Conservation (phyloP, 106 monocot species). For the Dendrobium huoshanense region DNA sequence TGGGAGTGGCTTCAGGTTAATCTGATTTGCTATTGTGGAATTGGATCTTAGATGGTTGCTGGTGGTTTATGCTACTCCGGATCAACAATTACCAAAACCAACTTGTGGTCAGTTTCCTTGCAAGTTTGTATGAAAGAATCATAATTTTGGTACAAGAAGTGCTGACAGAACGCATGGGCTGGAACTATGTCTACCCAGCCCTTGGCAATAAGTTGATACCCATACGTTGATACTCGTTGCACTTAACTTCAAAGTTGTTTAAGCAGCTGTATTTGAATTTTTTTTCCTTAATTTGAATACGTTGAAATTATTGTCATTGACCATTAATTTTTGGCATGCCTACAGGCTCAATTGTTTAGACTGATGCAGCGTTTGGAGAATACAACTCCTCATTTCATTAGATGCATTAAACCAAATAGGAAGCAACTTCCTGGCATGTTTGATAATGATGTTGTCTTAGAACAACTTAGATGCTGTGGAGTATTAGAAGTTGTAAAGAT, state of each 20-base stretch:
- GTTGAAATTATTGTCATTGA: background rate
- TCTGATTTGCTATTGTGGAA: too few species aligned
- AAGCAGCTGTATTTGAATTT: background rate
- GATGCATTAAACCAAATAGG: constrained; percentile 54
- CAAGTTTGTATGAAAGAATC: too few species aligned
- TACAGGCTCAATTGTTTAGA: constrained; percentile 46
- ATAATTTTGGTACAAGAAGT: too few species aligned
- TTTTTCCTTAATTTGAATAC: background rate
- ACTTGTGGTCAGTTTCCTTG: too few species aligned
- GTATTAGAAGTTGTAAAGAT: constrained; percentile 49
- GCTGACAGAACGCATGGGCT: too few species aligned
- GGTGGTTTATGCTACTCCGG: too few species aligned
- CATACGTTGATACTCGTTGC: background rate
- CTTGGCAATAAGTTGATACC: too few species aligned
- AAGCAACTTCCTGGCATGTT: constrained; percentile 33
- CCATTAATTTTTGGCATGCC: background rate
- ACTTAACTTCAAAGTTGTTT: background rate
- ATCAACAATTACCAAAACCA: too few species aligned
- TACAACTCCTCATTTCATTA: constrained; percentile 59
- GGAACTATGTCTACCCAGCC: too few species aligned
- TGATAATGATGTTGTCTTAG: constrained; percentile 39
- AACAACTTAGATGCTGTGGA: constrained; percentile 60
- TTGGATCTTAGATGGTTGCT: too few species aligned
- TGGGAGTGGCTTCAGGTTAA: too few species aligned
- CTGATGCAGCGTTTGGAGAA: constrained; percentile 51